A percentile compares a stretch with the other conserved stretches of the same genome.
phyloP scores from a whole-genome alignment of 2,329 filamentous ascomycete species.

The Tolypocladium paradoxum region DNA sequence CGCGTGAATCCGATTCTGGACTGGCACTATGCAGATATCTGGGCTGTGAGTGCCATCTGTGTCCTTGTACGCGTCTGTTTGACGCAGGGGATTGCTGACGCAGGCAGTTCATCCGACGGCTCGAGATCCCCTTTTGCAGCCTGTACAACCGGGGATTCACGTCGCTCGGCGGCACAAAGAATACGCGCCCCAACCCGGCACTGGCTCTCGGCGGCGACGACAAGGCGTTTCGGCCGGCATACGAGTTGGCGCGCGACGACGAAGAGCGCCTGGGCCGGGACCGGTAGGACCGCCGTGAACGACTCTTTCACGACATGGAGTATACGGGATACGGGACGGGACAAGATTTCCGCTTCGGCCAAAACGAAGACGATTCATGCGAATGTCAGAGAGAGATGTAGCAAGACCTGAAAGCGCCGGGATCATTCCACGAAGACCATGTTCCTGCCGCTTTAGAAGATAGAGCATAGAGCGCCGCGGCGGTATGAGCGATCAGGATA shows the following conservation, averaged over 20 bases:
- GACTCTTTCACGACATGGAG: neutral
- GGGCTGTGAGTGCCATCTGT: constrained; percentile 54
- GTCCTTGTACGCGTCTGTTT: neutral
- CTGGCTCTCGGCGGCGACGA: constrained; percentile 33
- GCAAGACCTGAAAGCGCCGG: neutral
- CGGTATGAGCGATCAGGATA: neutral
- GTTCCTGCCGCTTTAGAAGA: neutral
- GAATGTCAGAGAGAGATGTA: too few relatives aligned
- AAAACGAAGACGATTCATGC: too few relatives aligned
- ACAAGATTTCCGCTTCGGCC: neutral
- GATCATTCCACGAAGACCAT: neutral
- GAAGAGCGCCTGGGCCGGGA: constrained; percentile 72
- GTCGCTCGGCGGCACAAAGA: constrained; percentile 76
- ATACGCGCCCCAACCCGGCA: constrained; percentile 83
- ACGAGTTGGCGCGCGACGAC: constrained; percentile 62
- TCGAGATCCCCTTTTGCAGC: constrained; percentile 72
- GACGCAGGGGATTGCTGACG: constrained; percentile 5
- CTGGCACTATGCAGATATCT: constrained; percentile 94
- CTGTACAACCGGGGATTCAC: constrained; percentile 88
- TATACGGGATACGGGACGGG: neutral
- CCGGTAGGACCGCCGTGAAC: constrained; percentile 18
- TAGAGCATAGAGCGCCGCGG: neutral
- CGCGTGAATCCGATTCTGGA: constrained; percentile 92
- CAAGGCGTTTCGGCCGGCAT: constrained; percentile 56
- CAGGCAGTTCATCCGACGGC: constrained; percentile 63